These are phyloP conservation scores for Anisodus acutangulus DNA, from an alignment of 257 asterid genomes.

Conservation along the genomic window DNA sequence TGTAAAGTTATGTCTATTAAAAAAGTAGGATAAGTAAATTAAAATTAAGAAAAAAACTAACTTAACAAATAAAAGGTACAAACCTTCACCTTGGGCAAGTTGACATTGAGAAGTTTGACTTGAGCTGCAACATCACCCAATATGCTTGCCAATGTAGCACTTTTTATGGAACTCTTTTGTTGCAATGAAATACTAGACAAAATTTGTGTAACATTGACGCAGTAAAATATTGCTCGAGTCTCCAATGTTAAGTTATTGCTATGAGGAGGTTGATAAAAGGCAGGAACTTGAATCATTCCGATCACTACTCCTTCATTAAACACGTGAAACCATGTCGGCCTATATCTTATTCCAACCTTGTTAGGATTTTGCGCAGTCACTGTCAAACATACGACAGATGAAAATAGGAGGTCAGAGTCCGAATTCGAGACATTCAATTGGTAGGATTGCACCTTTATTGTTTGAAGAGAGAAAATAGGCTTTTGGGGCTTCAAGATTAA, in stretches of 20 bases:
- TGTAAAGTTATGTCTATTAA: fast-evolving
- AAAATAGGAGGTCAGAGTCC: constrained; percentile 42
- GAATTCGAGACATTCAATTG: constrained; percentile 43
- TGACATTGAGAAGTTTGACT: constrained; percentile 44
- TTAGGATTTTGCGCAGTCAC: constrained; percentile 60
- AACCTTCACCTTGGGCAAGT: constrained; percentile 57
- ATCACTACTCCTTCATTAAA: constrained; percentile 58
- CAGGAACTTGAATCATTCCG: constrained; percentile 62
- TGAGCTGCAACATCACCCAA: constrained; percentile 60
- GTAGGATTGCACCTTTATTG: constrained; percentile 50
- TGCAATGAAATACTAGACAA: constrained; percentile 39
- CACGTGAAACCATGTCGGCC: constrained; percentile 51
- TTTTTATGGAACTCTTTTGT: constrained; percentile 33
- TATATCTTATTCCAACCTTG: constrained; percentile 56
- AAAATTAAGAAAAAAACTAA: not conserved
- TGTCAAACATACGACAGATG: constrained; percentile 49
- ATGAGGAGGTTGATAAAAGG: constrained; percentile 66
- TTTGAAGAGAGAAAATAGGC: constrained; percentile 59
- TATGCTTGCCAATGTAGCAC: constrained; percentile 43
- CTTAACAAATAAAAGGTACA: not conserved
- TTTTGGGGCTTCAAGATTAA: constrained; percentile 56
- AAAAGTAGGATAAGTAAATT: not conserved
- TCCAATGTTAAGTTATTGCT: constrained; percentile 56
- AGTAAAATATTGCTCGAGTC: constrained; percentile 42
- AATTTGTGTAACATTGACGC: constrained; percentile 53